Evolutionary conservation across 495 filamentous ascomycete genomes (phyloP), one percentile per base, ranked within the genome.

Genomic region (Evernia prunastri): DNA sequence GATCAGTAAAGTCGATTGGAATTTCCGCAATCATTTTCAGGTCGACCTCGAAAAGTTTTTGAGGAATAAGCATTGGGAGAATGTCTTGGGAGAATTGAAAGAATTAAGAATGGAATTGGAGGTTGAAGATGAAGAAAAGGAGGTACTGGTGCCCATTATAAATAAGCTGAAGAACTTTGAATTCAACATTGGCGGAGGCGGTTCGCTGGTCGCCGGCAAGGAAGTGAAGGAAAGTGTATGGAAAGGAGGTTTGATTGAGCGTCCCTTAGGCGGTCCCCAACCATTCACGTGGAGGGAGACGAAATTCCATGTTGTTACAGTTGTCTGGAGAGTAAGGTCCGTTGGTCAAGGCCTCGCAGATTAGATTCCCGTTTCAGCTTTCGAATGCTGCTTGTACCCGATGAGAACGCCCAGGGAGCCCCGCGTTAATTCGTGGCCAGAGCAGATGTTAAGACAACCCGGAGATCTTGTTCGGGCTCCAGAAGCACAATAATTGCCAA

Each of bases 261-360:
- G n/a, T n/a, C n/a, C n/a, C n/a, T n/a, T n/a, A n/a, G n/a, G n/a
- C n/a, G n/a, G n/a, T n/a, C n/a, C n/a, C n/a, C n/a, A n/a, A n/a
- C n/a, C n/a, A n/a, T n/a, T n/a, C n/a, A 36, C n/a, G 31, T 36
- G 54, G 7, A 17, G 36, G 29, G 54, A 56, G 20, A 31, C 3
- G 15, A 23, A 17, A 11, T 23, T 13, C 20, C 36, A 23, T 35
- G 29, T 56, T 31, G 54, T 23, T 18, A 5, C 54, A 3, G 0
- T 56, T 56, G 15, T 56, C 18, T 56, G 54, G 54, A 56, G 20
- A 23, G 29, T 56, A 12, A 56, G 31, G 54, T 43, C 39, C 39
- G 13, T 17, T 42, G 8, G 12, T 42, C 39, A 42, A 42, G 13
- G n/a, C n/a, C n/a, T n/a, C n/a, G n/a, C n/a, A n/a, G n/a, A n/a